These are phyloP conservation scores for Naganishia sp. DNA, from an alignment of 1,284 basidiomycete species.

Conservation along the genomic window DNA sequence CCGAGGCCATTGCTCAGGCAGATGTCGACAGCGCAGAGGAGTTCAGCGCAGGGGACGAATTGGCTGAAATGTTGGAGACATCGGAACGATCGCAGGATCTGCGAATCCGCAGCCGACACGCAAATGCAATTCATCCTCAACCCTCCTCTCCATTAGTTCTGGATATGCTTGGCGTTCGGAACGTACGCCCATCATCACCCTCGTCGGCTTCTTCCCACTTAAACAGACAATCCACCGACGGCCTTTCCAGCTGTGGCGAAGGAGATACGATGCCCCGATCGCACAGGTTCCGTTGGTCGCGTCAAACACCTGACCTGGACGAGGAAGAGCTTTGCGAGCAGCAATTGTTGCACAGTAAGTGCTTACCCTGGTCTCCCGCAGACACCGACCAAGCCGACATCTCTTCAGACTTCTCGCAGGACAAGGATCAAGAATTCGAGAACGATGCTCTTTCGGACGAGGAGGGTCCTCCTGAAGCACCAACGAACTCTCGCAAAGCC, in stretches of 20 bases:
- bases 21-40: neutral
- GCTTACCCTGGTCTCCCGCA: no score
- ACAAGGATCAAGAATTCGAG: no score
- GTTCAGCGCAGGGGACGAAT: slow-evolving; percentile 8
- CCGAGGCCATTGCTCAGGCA: neutral
- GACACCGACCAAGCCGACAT: neutral
- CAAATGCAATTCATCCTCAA: no score
- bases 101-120: no score
- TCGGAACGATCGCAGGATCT: neutral
- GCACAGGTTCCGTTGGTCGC: neutral
- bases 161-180: neutral
- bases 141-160: neutral
- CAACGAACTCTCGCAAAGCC: no score
- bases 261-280: neutral
- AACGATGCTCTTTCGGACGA: neutral
- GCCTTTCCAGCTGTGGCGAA: slow-evolving; percentile 5
- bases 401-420: neutral
- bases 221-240: slow-evolving; percentile 6
- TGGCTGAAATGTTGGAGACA: slow-evolving; percentile 6
- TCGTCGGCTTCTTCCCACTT: slow-evolving; percentile 22
- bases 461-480: no score
- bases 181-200: slow-evolving; percentile 8
- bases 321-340: slow-evolving; percentile 22
- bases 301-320: neutral
- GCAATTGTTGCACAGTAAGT: slow-evolving; percentile 4